Percentiles rank a stretch among this genome's conserved stretches.
phyloP scores from a whole-genome alignment of 2,329 filamentous ascomycete species.

The Ophiostoma perfectum region DNA sequence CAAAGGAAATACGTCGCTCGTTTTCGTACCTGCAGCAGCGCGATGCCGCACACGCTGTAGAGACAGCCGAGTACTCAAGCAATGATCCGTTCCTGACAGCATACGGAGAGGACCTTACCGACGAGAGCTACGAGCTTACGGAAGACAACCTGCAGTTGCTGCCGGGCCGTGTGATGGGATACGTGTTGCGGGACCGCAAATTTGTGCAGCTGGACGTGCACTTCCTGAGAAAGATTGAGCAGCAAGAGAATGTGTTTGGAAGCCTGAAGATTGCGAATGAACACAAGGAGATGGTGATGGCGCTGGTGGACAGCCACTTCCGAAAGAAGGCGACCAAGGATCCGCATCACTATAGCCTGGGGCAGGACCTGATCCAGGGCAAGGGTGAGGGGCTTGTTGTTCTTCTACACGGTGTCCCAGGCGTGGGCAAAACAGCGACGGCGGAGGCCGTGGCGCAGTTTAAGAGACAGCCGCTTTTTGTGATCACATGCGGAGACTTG shows the following conservation, averaged over 20 bases:
- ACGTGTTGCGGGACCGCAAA: slow-evolving; percentile 29
- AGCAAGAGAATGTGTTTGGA: slow-evolving; percentile 23
- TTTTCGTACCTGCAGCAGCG: slow-evolving; percentile 19
- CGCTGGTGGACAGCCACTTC: slow-evolving; percentile 26
- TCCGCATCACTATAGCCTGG: slow-evolving; percentile 15
- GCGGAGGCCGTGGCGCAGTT: slow-evolving; percentile 37
- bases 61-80: slow-evolving; percentile 19
- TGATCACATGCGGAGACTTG: slow-evolving; percentile 47
- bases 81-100: slow-evolving; percentile 14
- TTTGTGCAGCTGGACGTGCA: slow-evolving; percentile 27
- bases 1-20: slow-evolving; percentile 15
- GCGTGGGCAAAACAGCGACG: slow-evolving; percentile 46
- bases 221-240: slow-evolving; percentile 18
- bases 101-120: slow-evolving; percentile 16
- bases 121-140: slow-evolving; percentile 17
- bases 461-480: slow-evolving; percentile 42
- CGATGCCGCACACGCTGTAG: slow-evolving; percentile 19
- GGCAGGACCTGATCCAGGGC: slow-evolving; percentile 41
- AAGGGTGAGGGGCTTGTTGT: slow-evolving; percentile 43
- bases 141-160: slow-evolving; percentile 25
- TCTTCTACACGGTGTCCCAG: slow-evolving; percentile 43
- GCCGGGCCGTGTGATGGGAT: slow-evolving; percentile 27
- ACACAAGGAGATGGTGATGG: slow-evolving; percentile 29
- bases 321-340: slow-evolving; percentile 21
- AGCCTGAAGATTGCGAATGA: slow-evolving; percentile 27